Conservation (phyloP, 2,329 filamentous ascomycete genomes). For the Chaetomium strumarium region DNA sequence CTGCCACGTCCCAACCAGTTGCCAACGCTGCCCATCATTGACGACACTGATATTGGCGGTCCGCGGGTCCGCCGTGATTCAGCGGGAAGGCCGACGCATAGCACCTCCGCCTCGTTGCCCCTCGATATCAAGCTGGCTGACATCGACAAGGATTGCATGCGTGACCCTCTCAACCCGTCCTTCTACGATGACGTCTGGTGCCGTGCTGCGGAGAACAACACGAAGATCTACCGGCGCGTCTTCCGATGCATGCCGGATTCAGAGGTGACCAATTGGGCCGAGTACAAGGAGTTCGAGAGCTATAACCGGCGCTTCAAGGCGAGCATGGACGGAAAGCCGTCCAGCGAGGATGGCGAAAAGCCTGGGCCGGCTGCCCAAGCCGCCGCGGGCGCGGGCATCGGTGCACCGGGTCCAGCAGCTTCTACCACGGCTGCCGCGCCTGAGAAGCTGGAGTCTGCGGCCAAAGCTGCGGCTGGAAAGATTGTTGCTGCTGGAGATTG, state of each 20-base stretch:
- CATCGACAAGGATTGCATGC: constrained; percentile 89
- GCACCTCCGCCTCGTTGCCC: constrained; percentile 46
- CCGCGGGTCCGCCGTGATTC: constrained; percentile 55
- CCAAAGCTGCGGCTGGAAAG: constrained; percentile 25
- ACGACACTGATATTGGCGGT: constrained; percentile 79
- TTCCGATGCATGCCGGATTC: constrained; percentile 97
- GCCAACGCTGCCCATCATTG: constrained; percentile 60
- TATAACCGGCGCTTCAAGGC: constrained; percentile 75
- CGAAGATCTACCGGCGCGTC: constrained; percentile 84
- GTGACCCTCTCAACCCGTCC: constrained; percentile 71
- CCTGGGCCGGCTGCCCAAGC: constrained; percentile 15
- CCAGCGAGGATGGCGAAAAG: constrained; percentile 46
- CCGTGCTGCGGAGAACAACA: constrained; percentile 85
- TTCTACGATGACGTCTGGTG: constrained; percentile 91
- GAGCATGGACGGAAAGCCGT: constrained; percentile 53
- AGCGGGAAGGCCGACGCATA: constrained; percentile 41
- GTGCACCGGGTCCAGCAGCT: constrained; percentile 38
- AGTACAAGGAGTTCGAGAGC: constrained; percentile 77
- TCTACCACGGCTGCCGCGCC: constrained; percentile 32
- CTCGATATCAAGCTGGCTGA: constrained; percentile 67
- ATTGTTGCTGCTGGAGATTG: constrained; percentile 8
- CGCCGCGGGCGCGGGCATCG: constrained; percentile 36
- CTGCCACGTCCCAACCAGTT: constrained; percentile 64
- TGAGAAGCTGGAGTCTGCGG: constrained; percentile 30
- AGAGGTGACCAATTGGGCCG: constrained; percentile 86